phyloP scores from a whole-genome alignment of 129 eudicot species.

The Sambucus nigra region DNA sequence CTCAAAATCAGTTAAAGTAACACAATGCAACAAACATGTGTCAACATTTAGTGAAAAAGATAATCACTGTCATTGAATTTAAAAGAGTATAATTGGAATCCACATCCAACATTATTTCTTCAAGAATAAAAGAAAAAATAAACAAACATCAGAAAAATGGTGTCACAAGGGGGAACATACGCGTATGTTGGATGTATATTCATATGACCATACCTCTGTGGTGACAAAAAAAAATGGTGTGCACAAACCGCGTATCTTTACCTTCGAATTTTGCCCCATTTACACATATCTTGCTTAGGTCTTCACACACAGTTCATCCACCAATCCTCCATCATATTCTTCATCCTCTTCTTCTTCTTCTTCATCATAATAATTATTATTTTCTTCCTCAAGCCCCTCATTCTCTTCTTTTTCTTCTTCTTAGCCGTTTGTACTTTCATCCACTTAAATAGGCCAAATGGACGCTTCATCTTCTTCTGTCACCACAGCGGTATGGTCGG shows the following conservation, averaged over 20 bases:
- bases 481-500: slow-evolving; percentile 35
- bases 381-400: slow-evolving; percentile 7
- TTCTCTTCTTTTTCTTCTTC: slow-evolving; percentile 25
- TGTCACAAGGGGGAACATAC: no score
- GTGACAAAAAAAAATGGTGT: slow-evolving; percentile 37
- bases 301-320: slow-evolving; percentile 68
- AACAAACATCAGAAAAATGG: not conserved
- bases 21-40: no score
- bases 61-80: no score
- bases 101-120: no score
- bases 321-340: not conserved
- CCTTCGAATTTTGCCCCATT: slow-evolving; percentile 26
- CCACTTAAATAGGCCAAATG: slow-evolving; percentile 74
- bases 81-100: no score
- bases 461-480: slow-evolving; percentile 43
- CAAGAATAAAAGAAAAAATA: no score
- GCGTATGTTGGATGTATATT: no score
- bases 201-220: slow-evolving; percentile 40
- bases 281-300: slow-evolving; percentile 54
- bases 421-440: slow-evolving; percentile 56
- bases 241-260: slow-evolving; percentile 66
- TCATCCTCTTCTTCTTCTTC: slow-evolving; percentile 4
- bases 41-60: no score
- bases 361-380: not conserved
- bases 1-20: no score